Conservation (phyloP, 805 yeast genomes). For the Phaffomyces opuntiae region DNA sequence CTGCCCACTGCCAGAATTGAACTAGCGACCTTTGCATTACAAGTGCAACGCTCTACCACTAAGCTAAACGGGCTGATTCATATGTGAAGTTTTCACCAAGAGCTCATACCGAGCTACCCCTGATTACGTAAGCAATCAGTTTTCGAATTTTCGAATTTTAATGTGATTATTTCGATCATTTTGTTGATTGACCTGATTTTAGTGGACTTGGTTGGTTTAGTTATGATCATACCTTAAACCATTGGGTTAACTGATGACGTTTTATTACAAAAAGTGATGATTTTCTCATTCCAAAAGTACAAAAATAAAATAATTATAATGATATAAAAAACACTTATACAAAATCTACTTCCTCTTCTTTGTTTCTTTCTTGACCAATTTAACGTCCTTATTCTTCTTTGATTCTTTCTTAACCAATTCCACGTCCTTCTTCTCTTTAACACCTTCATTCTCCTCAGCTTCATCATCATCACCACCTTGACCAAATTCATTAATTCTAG, state of each 20-base stretch:
- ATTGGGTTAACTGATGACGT: no score
- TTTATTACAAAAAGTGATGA: no score
- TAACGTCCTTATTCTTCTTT: background rate
- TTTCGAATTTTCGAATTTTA: no score
- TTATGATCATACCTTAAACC: no score
- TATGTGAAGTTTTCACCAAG: background rate
- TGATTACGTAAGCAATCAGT: no score
- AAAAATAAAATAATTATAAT: no score
- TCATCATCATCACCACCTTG: constrained; percentile 25
- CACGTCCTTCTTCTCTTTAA: background rate
- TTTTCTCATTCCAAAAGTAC: no score
- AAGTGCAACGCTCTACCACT: constrained; percentile 99
- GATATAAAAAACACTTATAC: no score
- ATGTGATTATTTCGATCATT: no score
- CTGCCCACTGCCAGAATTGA: constrained; percentile 80
- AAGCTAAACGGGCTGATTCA: constrained; percentile 76
- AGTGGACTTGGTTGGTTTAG: no score
- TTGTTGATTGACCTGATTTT: no score
- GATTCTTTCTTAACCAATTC: background rate
- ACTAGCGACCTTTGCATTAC: constrained; percentile 96
- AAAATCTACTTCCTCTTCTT: no score
- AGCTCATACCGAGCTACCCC: background rate
- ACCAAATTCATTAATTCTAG: constrained; percentile 33
- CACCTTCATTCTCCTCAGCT: constrained; percentile 9
- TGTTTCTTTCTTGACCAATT: background rate